These are phyloP conservation scores for Linanthus parryae DNA, from an alignment of 148 eudicot genomes.

Conservation along the genomic window DNA sequence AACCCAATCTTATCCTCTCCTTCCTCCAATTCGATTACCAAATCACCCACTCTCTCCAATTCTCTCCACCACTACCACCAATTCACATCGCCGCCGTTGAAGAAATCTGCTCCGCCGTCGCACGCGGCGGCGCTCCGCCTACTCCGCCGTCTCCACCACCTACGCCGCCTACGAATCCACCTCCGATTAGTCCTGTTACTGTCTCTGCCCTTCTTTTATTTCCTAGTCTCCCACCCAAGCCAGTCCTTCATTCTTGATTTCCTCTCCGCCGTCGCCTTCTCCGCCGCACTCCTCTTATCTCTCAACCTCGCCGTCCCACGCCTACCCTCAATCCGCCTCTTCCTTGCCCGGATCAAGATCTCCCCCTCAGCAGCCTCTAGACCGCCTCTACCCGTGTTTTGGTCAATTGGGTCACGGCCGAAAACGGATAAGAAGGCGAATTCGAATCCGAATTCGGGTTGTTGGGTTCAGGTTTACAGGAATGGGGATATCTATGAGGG, in stretches of 20 bases:
- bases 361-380: too few species aligned
- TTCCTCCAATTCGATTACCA: slow-evolving; percentile 38
- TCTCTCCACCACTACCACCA: slow-evolving; percentile 6
- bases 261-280: slow-evolving; percentile 84
- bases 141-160: slow-evolving; percentile 43
- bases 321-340: slow-evolving; percentile 71
- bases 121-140: slow-evolving; percentile 36
- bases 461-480: slow-evolving; percentile 7
- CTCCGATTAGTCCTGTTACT: slow-evolving; percentile 44
- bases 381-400: too few species aligned
- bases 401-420: slow-evolving; percentile 3
- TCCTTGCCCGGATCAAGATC: slow-evolving; percentile 52
- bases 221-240: slow-evolving; percentile 77
- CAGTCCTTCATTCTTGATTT: slow-evolving; percentile 76
- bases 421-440: slow-evolving; percentile 1
- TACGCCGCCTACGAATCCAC: slow-evolving; percentile 51
- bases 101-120: slow-evolving; percentile 21
- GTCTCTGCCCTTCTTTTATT: slow-evolving; percentile 71
- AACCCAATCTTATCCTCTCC: slow-evolving; percentile 45
- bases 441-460: slow-evolving; percentile 4
- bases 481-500: slow-evolving; percentile 9
- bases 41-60: slow-evolving; percentile 31
- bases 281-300: slow-evolving; percentile 75
- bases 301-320: slow-evolving; percentile 82
- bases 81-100: slow-evolving; percentile 7